Evolutionary conservation across 2,329 filamentous ascomycete genomes (phyloP).

Genomic region (Colletotrichum horii): DNA sequence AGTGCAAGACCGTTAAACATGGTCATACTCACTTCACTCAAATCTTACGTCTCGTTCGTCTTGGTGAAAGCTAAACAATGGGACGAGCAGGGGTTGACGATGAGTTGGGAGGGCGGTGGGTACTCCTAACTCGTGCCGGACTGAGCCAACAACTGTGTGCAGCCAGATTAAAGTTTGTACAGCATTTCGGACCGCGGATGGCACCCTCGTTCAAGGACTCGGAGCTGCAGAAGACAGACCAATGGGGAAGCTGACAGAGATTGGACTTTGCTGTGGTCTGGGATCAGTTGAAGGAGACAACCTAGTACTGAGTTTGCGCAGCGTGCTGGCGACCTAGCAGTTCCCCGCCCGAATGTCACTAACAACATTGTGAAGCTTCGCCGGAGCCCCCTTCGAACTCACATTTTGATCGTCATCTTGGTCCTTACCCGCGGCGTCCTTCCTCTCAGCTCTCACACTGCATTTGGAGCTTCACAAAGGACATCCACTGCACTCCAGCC

Average conservation of each 20-base stretch:
- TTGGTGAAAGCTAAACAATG: not conserved
- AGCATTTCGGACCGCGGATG: not conserved
- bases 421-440: not conserved
- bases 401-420: not conserved
- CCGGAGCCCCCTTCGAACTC: not conserved
- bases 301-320: not conserved
- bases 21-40: not conserved
- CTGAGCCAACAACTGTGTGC: not conserved
- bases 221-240: not conserved
- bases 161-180: not conserved
- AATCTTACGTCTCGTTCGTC: not conserved
- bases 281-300: not conserved
- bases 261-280: not conserved
- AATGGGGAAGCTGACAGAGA: not conserved
- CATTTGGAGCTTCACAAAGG: not conserved
- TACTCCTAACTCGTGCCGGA: not conserved
- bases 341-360: not conserved
- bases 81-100: not conserved
- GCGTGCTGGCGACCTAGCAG: not conserved
- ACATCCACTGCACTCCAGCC: not conserved
- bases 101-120: not conserved
- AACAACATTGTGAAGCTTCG: not conserved
- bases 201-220: not conserved
- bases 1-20: not conserved
- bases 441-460: not conserved